Evolutionary conservation across 306 rosid genomes (phyloP).

Genomic region (Cucurbita maxima): DNA sequence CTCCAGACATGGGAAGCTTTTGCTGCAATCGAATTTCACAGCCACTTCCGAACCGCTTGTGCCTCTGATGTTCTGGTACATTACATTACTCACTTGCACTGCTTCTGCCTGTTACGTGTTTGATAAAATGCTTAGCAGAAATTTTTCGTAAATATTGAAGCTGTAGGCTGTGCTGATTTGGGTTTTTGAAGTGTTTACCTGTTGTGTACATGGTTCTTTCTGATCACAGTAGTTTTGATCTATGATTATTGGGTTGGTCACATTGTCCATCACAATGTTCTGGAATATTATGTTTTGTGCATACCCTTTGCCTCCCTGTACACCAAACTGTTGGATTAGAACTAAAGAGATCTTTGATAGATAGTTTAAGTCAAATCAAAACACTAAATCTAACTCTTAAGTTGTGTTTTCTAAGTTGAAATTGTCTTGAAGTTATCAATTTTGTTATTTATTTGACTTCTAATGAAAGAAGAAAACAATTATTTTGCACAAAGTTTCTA

Average conservation of each 20-base stretch:
- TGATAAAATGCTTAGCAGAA: neutral
- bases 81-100: slow-evolving; percentile 39
- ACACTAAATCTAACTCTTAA: neutral
- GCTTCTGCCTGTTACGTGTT: slow-evolving; percentile 32
- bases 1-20: slow-evolving; percentile 24
- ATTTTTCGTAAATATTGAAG: neutral
- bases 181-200: slow-evolving; percentile 22
- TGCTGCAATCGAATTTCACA: slow-evolving; percentile 47
- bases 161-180: neutral
- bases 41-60: slow-evolving; percentile 70
- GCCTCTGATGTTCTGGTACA: slow-evolving; percentile 46
- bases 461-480: neutral
- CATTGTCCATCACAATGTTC: slow-evolving; percentile 49
- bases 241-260: slow-evolving; percentile 69
- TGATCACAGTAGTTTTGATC: slow-evolving; percentile 77
- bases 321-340: neutral
- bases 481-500: neutral
- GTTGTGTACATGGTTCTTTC: slow-evolving; percentile 24
- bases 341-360: neutral
- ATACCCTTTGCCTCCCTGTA: slow-evolving; percentile 70
- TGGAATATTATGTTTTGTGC: slow-evolving; percentile 40
- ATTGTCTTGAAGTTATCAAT: neutral
- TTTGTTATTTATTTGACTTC: neutral
- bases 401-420: neutral
- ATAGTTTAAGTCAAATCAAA: neutral